Percentiles rank a stretch among this genome's conserved stretches.
Evolutionary conservation across 2,329 filamentous ascomycete species (phyloP).

Genomic region (Alternaria viburni): DNA sequence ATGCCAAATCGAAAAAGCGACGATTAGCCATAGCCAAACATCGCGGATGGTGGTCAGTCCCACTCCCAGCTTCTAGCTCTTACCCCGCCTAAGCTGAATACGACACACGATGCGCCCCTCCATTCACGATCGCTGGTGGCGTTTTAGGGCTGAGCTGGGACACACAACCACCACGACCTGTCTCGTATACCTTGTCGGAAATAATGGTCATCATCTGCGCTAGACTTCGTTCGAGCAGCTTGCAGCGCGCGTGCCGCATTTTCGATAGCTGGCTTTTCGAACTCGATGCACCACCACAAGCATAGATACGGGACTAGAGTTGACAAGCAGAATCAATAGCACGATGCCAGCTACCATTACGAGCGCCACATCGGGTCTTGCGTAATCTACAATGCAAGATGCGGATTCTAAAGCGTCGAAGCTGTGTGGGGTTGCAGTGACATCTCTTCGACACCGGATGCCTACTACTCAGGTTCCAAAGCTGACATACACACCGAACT

Average conservation of each 20-base stretch:
- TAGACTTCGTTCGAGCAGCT: neutral
- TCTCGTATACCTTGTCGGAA: constrained; percentile 2
- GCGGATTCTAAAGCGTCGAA: neutral
- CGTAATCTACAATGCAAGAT: neutral
- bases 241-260: neutral
- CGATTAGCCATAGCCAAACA: neutral
- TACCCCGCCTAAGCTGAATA: constrained; percentile 29
- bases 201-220: neutral
- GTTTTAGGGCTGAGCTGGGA: constrained; percentile 21
- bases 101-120: constrained; percentile 5
- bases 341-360: neutral
- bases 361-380: neutral
- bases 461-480: neutral
- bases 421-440: neutral
- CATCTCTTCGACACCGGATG: neutral
- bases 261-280: neutral
- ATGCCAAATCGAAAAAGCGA: neutral
- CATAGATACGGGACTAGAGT: neutral
- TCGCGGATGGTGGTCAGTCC: neutral
- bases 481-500: neutral
- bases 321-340: neutral
- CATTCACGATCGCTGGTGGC: constrained; percentile 23
- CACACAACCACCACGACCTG: neutral
- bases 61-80: neutral
- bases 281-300: neutral